Conservation (phyloP, 352 stramenopile species). For the Detonula confervacea region DNA sequence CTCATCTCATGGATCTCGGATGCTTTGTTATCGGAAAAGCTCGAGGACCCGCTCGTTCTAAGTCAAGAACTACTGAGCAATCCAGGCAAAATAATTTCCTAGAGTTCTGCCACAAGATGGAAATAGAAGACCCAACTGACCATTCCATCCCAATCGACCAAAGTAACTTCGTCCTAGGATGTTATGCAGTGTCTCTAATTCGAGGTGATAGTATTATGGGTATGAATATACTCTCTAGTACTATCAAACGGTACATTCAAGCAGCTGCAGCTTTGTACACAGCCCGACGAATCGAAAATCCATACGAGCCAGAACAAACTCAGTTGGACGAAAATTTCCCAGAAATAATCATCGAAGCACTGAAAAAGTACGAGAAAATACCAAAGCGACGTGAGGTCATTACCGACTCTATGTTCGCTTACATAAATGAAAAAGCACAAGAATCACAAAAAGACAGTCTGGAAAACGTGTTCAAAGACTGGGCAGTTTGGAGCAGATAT, state of each 20-base stretch:
- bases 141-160: not conserved
- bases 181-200: conserved; percentile 29
- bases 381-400: conserved; percentile 14
- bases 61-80: conserved; percentile 14
- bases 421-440: conserved; percentile 6
- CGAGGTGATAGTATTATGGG: conserved; percentile 28
- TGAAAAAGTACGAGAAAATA: conserved; percentile 18
- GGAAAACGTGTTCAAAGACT: conserved; percentile 7
- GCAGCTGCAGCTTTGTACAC: conserved; percentile 7
- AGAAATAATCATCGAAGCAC: not conserved
- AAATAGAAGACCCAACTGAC: conserved; percentile 2
- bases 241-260: conserved; percentile 12
- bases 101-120: conserved; percentile 9
- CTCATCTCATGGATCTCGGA: conserved; percentile 41
- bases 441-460: not conserved
- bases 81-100: conserved; percentile 33
- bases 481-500: conserved; percentile 3
- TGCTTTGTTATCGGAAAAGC: conserved; percentile 24
- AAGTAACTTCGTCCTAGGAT: conserved; percentile 40
- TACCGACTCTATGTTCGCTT: conserved; percentile 20
- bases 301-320: too few relatives aligned
- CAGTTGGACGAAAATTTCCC: too few relatives aligned
- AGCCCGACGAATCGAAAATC: too few relatives aligned
- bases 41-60: conserved; percentile 29
- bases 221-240: conserved; percentile 3